Evolutionary conservation across 164 flowering plant species (phyloP).

Genomic region (Amborella trichopoda): DNA sequence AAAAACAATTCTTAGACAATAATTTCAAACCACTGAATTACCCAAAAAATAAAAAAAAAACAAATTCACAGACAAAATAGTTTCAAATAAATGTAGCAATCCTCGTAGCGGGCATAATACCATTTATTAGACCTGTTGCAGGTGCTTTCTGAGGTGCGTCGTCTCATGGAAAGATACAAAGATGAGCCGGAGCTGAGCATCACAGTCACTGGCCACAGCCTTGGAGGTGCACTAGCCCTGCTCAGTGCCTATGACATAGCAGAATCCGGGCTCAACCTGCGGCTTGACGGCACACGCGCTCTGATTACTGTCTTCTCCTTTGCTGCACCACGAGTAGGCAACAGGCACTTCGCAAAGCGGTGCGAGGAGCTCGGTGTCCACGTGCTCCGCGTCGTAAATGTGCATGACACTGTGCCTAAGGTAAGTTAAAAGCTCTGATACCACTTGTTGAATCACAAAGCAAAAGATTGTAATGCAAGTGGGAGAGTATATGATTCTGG

Average conservation of each 20-base stretch:
- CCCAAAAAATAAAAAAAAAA: no score
- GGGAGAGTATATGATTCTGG: no score
- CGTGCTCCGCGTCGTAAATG: conserved; percentile 49
- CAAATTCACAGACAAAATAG: no score
- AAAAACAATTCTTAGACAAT: no score
- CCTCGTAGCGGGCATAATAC: no score
- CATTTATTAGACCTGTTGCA: no score
- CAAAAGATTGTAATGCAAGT: no score
- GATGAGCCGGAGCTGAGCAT: conserved; percentile 43
- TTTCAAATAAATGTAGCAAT: no score
- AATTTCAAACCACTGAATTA: no score
- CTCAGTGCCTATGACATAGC: conserved; percentile 69
- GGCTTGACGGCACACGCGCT: conserved; percentile 3
- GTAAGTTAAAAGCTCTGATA: no score
- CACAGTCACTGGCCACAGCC: conserved; percentile 62
- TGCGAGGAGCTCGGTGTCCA: conserved; percentile 58
- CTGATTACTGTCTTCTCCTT: conserved; percentile 61
- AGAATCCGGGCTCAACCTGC: conserved; percentile 35
- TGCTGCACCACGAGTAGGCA: conserved; percentile 75
- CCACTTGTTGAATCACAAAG: no score
- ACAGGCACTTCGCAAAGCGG: conserved; percentile 51
- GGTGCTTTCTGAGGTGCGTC: conserved; percentile 38
- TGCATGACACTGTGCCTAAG: conserved; percentile 64
- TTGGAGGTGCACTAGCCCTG: conserved; percentile 51
- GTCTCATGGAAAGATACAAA: conserved; percentile 32